Conservation (phyloP, 2,329 filamentous ascomycete species). For the Claviceps sorghi region DNA sequence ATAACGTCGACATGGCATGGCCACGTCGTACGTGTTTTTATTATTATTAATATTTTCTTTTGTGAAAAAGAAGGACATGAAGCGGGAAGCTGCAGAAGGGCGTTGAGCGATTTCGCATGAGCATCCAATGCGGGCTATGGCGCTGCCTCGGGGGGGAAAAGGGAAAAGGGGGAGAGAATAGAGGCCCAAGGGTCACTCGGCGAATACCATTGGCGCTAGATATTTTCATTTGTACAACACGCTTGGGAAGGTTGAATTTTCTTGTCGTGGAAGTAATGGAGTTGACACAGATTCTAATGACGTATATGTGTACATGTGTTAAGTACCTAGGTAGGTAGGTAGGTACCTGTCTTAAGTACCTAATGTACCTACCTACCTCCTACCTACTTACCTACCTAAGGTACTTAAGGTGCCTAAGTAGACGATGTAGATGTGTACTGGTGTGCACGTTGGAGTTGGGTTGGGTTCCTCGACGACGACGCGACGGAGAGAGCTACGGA, state of each 20-base stretch:
- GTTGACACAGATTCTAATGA: background rate
- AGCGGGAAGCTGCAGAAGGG: background rate
- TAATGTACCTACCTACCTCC: no score
- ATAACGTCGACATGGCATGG: background rate
- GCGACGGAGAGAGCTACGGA: no score
- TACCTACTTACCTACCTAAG: no score
- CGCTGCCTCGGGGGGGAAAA: background rate
- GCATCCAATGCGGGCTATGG: background rate
- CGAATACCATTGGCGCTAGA: slow-evolving; percentile 11
- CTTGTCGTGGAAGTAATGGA: slow-evolving; percentile 7
- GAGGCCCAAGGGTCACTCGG: slow-evolving; percentile 9
- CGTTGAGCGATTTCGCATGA: background rate
- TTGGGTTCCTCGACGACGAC: no score
- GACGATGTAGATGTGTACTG: no score
- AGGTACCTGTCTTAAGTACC: no score
- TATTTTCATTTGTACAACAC: slow-evolving; percentile 13
- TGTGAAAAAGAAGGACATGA: background rate
- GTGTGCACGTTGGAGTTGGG: no score
- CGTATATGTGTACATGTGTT: background rate
- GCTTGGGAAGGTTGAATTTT: slow-evolving; percentile 9
- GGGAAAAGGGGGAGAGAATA: background rate
- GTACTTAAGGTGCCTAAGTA: no score
- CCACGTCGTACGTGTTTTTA: background rate
- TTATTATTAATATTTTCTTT: background rate
- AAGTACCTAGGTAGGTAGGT: no score